Conservation (phyloP, 495 filamentous ascomycete genomes). For the Evansstolkia leycettana region DNA sequence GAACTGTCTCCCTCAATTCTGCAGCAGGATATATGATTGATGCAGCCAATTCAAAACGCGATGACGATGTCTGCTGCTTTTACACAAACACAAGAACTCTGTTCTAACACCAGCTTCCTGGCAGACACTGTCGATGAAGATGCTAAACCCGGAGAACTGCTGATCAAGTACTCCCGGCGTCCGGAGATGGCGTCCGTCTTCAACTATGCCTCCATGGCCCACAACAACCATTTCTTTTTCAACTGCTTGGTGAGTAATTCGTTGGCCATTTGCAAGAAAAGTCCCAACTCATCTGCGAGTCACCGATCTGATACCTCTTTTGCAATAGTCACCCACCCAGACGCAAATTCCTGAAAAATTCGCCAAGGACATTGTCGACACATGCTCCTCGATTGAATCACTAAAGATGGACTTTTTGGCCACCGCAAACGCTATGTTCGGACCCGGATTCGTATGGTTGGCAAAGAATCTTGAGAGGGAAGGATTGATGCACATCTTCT, state of each 20-base stretch:
- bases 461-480: slow-evolving; percentile 42
- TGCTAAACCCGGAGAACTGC: slow-evolving; percentile 48
- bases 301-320: slow-evolving; percentile 1
- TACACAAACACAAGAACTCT: too few relatives aligned
- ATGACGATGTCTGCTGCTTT: too few relatives aligned
- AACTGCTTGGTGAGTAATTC: slow-evolving; percentile 37
- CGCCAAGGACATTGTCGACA: slow-evolving; percentile 36
- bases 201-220: slow-evolving; percentile 91
- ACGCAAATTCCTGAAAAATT: slow-evolving; percentile 41
- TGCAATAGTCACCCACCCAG: slow-evolving; percentile 28
- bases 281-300: background rate
- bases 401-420: slow-evolving; percentile 66
- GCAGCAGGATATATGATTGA: background rate
- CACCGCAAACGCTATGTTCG: slow-evolving; percentile 87
- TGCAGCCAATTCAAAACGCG: too few relatives aligned
- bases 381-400: slow-evolving; percentile 72
- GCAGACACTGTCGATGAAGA: slow-evolving; percentile 45
- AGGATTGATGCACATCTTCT: slow-evolving; percentile 56
- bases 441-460: slow-evolving; percentile 94
- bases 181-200: slow-evolving; percentile 66
- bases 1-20: slow-evolving; percentile 10
- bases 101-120: background rate
- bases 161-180: slow-evolving; percentile 67
- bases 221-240: slow-evolving; percentile 98
- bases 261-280: background rate